These are phyloP conservation scores for Carnegiea gigantea DNA, from an alignment of 179 eudicot genomes.

Conservation along the genomic window DNA sequence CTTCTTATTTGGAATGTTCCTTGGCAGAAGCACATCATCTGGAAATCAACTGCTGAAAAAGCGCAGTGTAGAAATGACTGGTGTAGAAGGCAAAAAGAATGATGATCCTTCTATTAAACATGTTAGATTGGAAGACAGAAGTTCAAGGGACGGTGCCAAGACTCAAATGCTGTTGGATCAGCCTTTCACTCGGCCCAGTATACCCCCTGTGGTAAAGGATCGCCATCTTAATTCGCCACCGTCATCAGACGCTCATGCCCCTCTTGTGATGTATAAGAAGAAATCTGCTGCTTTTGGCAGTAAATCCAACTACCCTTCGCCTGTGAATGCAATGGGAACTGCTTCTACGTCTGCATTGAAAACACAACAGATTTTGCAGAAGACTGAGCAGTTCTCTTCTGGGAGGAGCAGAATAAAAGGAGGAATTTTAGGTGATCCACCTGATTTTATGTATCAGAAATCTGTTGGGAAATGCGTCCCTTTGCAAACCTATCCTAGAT, in stretches of 20 bases:
- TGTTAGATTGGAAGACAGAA: slow-evolving; percentile 2
- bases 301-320: slow-evolving; percentile 15
- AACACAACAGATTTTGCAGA: slow-evolving; percentile 7
- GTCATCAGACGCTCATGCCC: background rate
- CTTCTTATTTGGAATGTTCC: slow-evolving; percentile 15
- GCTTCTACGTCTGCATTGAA: slow-evolving; percentile 16
- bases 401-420: slow-evolving; percentile 6
- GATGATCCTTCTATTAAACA: slow-evolving; percentile 20
- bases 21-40: slow-evolving; percentile 1
- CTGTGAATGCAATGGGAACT: background rate
- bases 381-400: slow-evolving; percentile 5
- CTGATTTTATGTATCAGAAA: slow-evolving; percentile 13
- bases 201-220: slow-evolving; percentile 13
- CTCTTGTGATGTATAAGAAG: slow-evolving; percentile 2
- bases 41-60: slow-evolving; percentile 15
- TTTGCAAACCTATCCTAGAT: slow-evolving; percentile 9
- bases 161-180: background rate
- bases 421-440: background rate
- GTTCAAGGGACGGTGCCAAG: slow-evolving; percentile 6
- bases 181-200: slow-evolving; percentile 7
- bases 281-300: background rate
- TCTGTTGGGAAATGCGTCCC: slow-evolving; percentile 7
- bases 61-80: background rate
- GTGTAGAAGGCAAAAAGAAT: slow-evolving; percentile 2
- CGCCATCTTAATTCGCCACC: background rate